phyloP scores from a whole-genome alignment of 306 rosid species.

The Cyclanthera cordifolia region DNA sequence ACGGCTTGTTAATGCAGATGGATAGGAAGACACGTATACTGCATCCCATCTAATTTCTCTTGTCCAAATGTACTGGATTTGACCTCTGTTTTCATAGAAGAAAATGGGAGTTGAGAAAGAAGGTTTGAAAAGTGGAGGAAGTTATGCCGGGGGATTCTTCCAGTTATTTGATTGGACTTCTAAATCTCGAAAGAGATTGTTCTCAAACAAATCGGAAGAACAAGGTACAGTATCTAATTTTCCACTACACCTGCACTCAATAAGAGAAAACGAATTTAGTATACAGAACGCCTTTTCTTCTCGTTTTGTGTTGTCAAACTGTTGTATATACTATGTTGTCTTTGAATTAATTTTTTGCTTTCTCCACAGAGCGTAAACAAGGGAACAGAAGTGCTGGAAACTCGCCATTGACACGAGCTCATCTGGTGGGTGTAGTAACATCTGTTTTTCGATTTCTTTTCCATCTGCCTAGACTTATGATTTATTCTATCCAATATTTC shows the following conservation, averaged over 20 bases:
- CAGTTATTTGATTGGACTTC: constrained; percentile 88
- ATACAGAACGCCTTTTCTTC: not conserved
- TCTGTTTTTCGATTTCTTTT: not conserved
- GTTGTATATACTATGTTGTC: not conserved
- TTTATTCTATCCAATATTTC: constrained; percentile 10
- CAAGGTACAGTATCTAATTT: constrained; percentile 33
- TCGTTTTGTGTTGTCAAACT: not conserved
- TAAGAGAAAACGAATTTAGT: not conserved
- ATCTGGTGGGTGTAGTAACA: constrained; percentile 27
- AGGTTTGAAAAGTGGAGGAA: constrained; percentile 45
- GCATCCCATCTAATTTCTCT: constrained; percentile 13
- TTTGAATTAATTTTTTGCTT: constrained; percentile 10
- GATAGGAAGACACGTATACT: constrained; percentile 14
- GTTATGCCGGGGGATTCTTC: constrained; percentile 68
- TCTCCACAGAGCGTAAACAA: constrained; percentile 38
- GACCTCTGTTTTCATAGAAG: constrained; percentile 20
- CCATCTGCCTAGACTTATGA: not conserved
- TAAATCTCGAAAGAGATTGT: constrained; percentile 75
- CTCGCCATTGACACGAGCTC: constrained; percentile 35
- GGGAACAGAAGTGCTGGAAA: constrained; percentile 39
- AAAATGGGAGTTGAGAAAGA: constrained; percentile 79
- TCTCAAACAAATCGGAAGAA: constrained; percentile 47
- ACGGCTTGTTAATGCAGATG: constrained; percentile 18
- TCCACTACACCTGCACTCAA: not conserved
- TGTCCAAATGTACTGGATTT: constrained; percentile 16